Conservation (phyloP, 2,329 filamentous ascomycete genomes). For the Ophiocordyceps camponoti-floridani region DNA sequence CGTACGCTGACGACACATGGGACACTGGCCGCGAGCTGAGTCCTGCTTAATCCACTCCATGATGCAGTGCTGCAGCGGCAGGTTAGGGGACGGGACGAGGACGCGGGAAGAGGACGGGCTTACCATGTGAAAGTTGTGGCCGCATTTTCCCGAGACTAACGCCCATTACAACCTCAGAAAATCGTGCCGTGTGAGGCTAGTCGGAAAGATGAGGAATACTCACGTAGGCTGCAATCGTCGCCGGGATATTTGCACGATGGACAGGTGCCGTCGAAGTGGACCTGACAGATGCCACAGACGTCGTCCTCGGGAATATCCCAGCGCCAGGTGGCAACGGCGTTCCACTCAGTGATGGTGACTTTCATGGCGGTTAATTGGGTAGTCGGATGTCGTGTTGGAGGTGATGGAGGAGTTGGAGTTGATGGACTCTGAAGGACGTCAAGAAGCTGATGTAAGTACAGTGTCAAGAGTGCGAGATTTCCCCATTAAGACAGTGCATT, state of each 20-base stretch:
- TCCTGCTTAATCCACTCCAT: constrained; percentile 93
- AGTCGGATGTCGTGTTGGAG: neutral
- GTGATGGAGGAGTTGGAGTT: neutral
- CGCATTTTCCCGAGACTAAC: constrained; percentile 85
- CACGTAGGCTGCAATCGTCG: constrained; percentile 84
- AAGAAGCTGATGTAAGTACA: neutral
- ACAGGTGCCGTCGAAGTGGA: constrained; percentile 94
- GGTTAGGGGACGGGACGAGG: neutral
- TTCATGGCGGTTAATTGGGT: constrained; percentile 52
- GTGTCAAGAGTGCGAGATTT: neutral
- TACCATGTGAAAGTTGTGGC: constrained; percentile 96
- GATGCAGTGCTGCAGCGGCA: constrained; percentile 61
- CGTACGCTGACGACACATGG: constrained; percentile 91
- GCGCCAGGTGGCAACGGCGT: constrained; percentile 87
- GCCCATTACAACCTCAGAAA: neutral
- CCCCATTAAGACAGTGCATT: neutral
- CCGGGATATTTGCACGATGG: constrained; percentile 96
- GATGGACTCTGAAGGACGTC: neutral
- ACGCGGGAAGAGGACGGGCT: constrained; percentile 6
- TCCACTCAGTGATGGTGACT: constrained; percentile 85
- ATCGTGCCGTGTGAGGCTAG: neutral
- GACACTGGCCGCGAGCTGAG: constrained; percentile 79
- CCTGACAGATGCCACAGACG: constrained; percentile 95
- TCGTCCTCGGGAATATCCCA: constrained; percentile 98
- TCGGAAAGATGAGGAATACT: constrained; percentile 11